These are phyloP conservation scores for Boletus sp. DNA, from an alignment of 1,284 basidiomycete genomes.

Conservation along the genomic window DNA sequence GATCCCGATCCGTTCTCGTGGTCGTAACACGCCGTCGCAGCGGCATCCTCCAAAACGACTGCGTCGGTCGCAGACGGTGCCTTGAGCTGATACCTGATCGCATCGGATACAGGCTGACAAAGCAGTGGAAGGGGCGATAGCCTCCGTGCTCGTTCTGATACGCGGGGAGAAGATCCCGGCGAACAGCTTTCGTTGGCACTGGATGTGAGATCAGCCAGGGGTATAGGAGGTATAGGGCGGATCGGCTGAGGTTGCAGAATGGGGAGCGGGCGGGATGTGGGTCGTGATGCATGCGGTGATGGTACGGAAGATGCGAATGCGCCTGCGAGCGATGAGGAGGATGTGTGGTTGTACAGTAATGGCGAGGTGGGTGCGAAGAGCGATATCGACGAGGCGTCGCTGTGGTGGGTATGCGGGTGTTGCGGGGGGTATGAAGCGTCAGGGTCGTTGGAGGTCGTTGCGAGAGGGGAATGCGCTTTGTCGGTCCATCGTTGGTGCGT, in stretches of 20 bases:
- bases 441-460: constrained; percentile 11
- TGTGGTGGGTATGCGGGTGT: constrained; percentile 30
- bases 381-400: constrained; percentile 20
- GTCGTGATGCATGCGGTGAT: constrained; percentile 21
- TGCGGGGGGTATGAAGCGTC: constrained; percentile 24
- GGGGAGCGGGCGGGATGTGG: constrained; percentile 35
- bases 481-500: constrained; percentile 28
- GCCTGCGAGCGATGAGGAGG: constrained; percentile 34
- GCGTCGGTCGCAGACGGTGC: constrained; percentile 4
- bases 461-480: constrained; percentile 19
- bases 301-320: constrained; percentile 28
- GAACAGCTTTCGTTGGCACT: constrained; percentile 24
- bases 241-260: constrained; percentile 58
- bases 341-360: constrained; percentile 27
- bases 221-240: constrained; percentile 56
- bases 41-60: constrained; percentile 6
- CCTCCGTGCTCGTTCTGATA: constrained; percentile 9
- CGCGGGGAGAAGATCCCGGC: constrained; percentile 1
- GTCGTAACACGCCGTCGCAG: constrained; percentile 21
- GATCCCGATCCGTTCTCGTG: constrained; percentile 19
- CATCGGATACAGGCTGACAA: constrained; percentile 40
- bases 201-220: constrained; percentile 49
- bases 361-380: constrained; percentile 25
- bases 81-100: constrained; percentile 36
- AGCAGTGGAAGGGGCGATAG: constrained; percentile 39